Base-by-base conservation (phyloP, 2,329 filamentous ascomycete genomes). In the Colletotrichum sp. region DNA sequence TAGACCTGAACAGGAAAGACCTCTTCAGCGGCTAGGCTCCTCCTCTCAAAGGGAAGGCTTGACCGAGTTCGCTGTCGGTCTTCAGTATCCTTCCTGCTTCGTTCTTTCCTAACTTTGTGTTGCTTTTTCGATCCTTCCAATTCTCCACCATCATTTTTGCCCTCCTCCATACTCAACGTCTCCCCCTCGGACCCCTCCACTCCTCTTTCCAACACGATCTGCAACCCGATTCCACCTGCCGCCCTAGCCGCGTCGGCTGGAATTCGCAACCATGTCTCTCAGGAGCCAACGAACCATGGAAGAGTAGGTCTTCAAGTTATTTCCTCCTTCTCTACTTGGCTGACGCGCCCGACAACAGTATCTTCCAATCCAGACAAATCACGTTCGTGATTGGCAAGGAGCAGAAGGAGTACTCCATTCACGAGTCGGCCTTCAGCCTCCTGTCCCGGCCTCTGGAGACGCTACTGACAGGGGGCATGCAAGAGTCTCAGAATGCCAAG, bases 331-430 rank as follows among this genome's bases (percentile, higher is more conserved):
- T 10, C 6, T 10, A 5, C 7, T 7, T 36, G 6, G 34, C 24
- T 15, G 7, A n/a, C 26, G 1, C 36, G 7, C 24, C 9, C 21
- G 16, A 59, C 15, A 8, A 43, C 12, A 5, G 34, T 6, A 65
- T 71, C 13, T 2, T 39, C 10, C 59, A 66, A 10, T 66, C 68
- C 9, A 59, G 68, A 12, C 5, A 34, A 2, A 28, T 71, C 18
- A 65, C 15, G 3, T 71, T 71, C 15, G 12, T 65, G 4, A 39
- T 71, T 4, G 68, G 68, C 43, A 12, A n/a, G 9, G 15, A 64
- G 28, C n/a, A 18, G n/a, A 32, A 52, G 2, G 21, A 55, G 7
- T 71, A 48, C 59, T 6, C 15, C 26, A 8, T 72, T 13, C 64
- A 72, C 12, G 26, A 72, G 10, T 21, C 24, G 18, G 7, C 64